phyloP scores from a whole-genome alignment of 208 protist genomes.

The Leishmania major region DNA sequence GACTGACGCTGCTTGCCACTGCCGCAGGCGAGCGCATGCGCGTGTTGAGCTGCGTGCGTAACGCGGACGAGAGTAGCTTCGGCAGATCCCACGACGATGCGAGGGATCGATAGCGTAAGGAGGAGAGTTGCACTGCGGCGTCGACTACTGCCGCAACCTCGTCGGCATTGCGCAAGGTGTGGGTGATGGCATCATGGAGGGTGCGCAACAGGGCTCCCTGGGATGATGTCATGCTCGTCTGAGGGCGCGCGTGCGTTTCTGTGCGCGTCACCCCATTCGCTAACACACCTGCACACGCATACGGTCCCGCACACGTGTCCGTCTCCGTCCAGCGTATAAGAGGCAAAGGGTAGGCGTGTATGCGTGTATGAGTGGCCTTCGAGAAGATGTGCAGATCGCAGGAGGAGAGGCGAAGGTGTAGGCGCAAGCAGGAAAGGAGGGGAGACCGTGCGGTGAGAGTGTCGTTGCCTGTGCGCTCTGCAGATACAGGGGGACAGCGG shows the following conservation, averaged over 20 bases:
- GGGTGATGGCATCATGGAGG: conserved; percentile 19
- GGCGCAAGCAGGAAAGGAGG: neutral
- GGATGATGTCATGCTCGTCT: conserved; percentile 1
- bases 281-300: neutral
- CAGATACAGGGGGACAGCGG: neutral
- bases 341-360: neutral
- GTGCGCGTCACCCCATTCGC: neutral
- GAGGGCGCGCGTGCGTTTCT: neutral
- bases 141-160: conserved; percentile 13
- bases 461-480: neutral
- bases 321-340: neutral
- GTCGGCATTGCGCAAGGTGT: conserved; percentile 22
- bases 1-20: neutral
- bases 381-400: neutral
- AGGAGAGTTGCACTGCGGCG: conserved; percentile 13
- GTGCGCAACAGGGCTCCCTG: neutral
- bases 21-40: neutral
- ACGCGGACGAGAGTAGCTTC: conserved; percentile 27
- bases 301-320: neutral
- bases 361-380: conserved; percentile 1
- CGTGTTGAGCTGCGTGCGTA: conserved; percentile 25
- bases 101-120: conserved; percentile 10
- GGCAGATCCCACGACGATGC: conserved; percentile 35
- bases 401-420: neutral
- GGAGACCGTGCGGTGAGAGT: no score